Conservation (phyloP, 2,329 filamentous ascomycete species). For the Rhexocercosporidium sp. region DNA sequence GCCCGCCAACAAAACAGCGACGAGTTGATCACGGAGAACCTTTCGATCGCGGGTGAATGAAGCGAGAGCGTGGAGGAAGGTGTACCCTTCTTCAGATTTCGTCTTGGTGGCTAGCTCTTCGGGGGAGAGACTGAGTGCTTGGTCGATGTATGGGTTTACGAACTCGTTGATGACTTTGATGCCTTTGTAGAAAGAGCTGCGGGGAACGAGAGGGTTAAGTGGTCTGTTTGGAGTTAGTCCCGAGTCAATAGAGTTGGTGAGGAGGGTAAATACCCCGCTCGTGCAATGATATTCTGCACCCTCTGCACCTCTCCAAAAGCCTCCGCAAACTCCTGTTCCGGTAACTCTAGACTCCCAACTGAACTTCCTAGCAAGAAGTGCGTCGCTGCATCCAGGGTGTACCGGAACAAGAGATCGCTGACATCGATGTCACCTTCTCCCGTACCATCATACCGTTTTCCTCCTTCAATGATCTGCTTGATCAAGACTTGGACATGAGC, state of each 20-base stretch:
- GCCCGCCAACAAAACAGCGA: slow-evolving; percentile 82
- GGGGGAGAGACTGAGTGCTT: slow-evolving; percentile 69
- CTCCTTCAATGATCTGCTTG: slow-evolving; percentile 64
- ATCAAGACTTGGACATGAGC: slow-evolving; percentile 77
- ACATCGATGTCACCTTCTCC: slow-evolving; percentile 71
- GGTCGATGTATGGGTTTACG: slow-evolving; percentile 78
- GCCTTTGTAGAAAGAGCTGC: slow-evolving; percentile 63
- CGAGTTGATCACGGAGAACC: slow-evolving; percentile 82
- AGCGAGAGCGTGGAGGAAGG: slow-evolving; percentile 85
- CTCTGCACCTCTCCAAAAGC: slow-evolving; percentile 82
- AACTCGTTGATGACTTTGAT: slow-evolving; percentile 77
- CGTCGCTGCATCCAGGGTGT: slow-evolving; percentile 83
- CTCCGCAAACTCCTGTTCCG: slow-evolving; percentile 72
- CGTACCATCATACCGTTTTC: slow-evolving; percentile 48
- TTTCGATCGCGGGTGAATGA: slow-evolving; percentile 74
- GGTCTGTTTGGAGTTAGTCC: slow-evolving; percentile 49
- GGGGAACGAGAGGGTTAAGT: slow-evolving; percentile 66
- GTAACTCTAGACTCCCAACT: slow-evolving; percentile 63
- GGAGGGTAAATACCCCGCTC: slow-evolving; percentile 56
- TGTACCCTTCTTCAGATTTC: slow-evolving; percentile 75
- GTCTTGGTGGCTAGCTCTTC: slow-evolving; percentile 76
- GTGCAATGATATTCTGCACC: slow-evolving; percentile 70
- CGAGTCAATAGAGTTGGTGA: background rate
- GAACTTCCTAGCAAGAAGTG: slow-evolving; percentile 84
- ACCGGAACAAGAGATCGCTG: slow-evolving; percentile 80